Evolutionary conservation across 805 yeast species (phyloP), one percentile per base, ranked within the genome.

Genomic region (Kazachstania bromeliacearum): DNA sequence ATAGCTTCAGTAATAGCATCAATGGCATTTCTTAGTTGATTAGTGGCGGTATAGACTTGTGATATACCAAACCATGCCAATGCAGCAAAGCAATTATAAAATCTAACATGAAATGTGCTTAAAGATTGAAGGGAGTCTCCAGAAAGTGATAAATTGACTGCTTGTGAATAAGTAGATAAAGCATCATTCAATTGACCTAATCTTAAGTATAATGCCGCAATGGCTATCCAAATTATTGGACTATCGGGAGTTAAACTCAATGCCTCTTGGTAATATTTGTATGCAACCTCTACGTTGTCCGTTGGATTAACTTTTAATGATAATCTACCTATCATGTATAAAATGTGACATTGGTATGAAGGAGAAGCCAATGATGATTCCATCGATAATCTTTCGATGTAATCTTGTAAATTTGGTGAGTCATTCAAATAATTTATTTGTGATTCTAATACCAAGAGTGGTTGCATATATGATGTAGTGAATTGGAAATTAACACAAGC

Each of bases 221-320:
- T 75, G 0, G 79, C 75, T 23, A 78, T 57, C 87, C 85, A 78
- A 3, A 79, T 71, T 34, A 75, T 59, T n/a, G 82, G 75, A 13
- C 45, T 41, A 2, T 39, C 38, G 5, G 46, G 42, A 7, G 42
- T 37, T 16, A 39, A 24, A 16, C 34, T 35, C 28, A 53, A 24
- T 2, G 55, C 48, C 14, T 28, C 24, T 31, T 49, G 53, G 19
- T 44, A 47, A 26, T 37, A 47, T 9, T 47, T 41, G 24, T 40
- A 51, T 4, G 53, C 50, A n/a, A 31, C 18, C 9, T 38, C 29
- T n/a, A 41, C 39, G 26, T 44, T 50, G n/a, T 41, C 33, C 4
- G 28, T 26, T 3, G 34, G 19, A 22, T 44, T 47, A 19, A 31
- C 7, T 31, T 44, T 40, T n/a, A 43, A 19, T 13, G 38, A 24